phyloP scores from a whole-genome alignment of 306 rosid species.

The Mucuna pruriens region DNA sequence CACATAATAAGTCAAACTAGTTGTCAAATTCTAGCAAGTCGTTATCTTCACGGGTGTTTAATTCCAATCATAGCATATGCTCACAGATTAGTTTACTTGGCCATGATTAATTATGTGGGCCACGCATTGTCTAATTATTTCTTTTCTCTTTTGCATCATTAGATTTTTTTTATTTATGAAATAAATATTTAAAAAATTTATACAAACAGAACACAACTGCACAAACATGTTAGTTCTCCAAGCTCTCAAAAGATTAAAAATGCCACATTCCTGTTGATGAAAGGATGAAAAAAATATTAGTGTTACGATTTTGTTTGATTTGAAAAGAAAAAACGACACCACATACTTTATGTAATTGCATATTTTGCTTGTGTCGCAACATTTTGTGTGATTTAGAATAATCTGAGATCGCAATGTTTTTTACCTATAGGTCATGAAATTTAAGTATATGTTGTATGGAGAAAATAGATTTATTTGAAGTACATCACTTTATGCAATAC shows the following conservation, averaged over 20 bases:
- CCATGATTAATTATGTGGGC: neutral
- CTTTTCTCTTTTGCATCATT: neutral
- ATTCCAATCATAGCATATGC: neutral
- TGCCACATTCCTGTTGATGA: neutral
- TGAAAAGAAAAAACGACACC: neutral
- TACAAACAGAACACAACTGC: neutral
- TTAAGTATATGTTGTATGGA: too few relatives aligned
- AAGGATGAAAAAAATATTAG: neutral
- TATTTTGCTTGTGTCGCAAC: neutral
- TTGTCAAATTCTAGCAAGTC: neutral
- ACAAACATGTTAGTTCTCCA: neutral
- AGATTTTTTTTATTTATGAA: neutral
- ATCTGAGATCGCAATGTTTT: too few relatives aligned
- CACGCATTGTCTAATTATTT: neutral
- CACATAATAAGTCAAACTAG: neutral
- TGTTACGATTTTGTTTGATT: neutral
- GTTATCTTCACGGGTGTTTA: slow-evolving; percentile 22
- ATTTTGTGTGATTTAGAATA: neutral
- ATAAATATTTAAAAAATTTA: neutral
- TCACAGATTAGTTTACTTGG: neutral
- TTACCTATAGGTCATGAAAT: too few relatives aligned
- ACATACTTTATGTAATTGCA: neutral
- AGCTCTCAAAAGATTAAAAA: neutral
- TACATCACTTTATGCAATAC: too few relatives aligned
- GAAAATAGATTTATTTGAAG: too few relatives aligned